Evolutionary conservation across 1,284 basidiomycete species (phyloP), one percentile per base, ranked within the genome.

Genomic region (Pseudozyma pruni): DNA sequence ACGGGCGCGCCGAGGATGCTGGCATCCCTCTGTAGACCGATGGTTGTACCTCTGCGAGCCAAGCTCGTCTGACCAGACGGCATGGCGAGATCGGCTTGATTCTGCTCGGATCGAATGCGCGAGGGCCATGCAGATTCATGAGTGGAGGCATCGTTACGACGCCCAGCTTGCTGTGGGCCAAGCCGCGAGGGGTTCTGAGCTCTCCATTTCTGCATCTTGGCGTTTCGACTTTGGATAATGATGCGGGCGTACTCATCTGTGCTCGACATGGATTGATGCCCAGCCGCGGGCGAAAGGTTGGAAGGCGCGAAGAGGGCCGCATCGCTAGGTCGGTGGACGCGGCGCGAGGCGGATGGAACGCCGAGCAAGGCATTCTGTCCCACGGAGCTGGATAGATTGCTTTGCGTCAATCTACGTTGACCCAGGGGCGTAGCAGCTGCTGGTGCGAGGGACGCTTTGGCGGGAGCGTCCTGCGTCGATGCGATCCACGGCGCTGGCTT

Each of bases 241-340:
- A 86, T 85, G 57, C 83, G 84, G 0, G 86, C 86, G 55, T 86
- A 85, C 34, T 86, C 86, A 69, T 86, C 85, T 1, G 84, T 83
- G 16, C 83, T 76, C 1, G 79, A 59, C 23, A 62, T 38, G 13
- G 54, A 42, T 40, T 46, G 54, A n/a, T 50, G 37, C 16, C 32
- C 16, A 19, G 48, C 34, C 17, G 58, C 51, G 0, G 76, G 27
- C 32, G 56, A 54, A n/a, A 60, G 17, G 5, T 45, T 51, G 10
- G 46, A 50, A 29, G 58, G 61, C 17, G 50, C 55, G 38, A 72
- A 66, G 39, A 69, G 56, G 19, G 43, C 52, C 7, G 63, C 61
- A 17, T 69, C 60, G 49, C 60, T 60, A 9, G 59, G 59, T 17
- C 59, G 59, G 20, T 56, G 59, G 11, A 42, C 31, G 23, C 60